Evolutionary conservation across 768 basidiomycete species (phyloP), one percentile per base, ranked within the genome.

Genomic region (Mrakia frigida): DNA sequence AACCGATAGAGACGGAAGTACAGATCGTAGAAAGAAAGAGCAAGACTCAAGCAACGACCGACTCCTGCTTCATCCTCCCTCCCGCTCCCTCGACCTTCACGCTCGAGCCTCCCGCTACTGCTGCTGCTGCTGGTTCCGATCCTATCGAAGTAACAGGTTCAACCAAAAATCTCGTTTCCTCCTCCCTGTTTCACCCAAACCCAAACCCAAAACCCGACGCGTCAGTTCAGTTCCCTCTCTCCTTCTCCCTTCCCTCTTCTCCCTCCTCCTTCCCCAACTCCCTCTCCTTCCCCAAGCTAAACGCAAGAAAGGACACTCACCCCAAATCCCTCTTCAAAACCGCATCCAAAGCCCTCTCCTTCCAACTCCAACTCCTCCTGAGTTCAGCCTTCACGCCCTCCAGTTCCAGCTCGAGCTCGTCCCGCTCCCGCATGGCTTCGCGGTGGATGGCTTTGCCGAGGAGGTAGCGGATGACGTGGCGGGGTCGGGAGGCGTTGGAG

Each of bases 341-440:
- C 25, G 61, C 76, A 33, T 77, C 63, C 21, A 77, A 37, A 31
- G 71, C 76, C 39, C 31, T 50, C n/a, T 77, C 76, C 41, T 73
- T 73, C 13, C 63, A 43, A 31, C 69, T 53, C 52, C 71, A 63
- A 37, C 63, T 70, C 5, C 63, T 28, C 37, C 37, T 25, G 9
- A 77, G 18, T 52, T 73, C 76, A 2, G 11, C 25, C 52, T 77
- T 71, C 37, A 73, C 23, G 1, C 35, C 59, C 23, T 77, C 56
- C 31, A 77, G 33, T 56, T 77, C 53, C 25, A 9, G 11, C 70
- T 77, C 76, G 31, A 72, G 46, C 31, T 43, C 52, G 7, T 71
- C 67, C 52, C 76, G 46, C 14, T 56, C 43, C 33, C 33, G 23
- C 52, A 73, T 33, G 2, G 70, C 70, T 46, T 65, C 56, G 14